Base-by-base conservation (phyloP, 345 rosid genomes). In the Mangifera indica region DNA sequence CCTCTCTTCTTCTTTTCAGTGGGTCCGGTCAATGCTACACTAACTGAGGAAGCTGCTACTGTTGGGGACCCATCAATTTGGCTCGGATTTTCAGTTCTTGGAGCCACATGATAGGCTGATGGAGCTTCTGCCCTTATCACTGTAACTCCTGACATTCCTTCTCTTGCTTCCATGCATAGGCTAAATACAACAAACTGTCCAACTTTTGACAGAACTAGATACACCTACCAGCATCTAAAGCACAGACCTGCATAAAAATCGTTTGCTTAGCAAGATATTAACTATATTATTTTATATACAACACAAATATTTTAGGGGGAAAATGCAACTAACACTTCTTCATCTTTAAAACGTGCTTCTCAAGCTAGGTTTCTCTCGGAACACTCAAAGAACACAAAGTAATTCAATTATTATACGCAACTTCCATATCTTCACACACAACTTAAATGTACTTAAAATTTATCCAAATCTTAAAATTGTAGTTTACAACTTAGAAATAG, bases 101-200 rank as follows among this genome's bases (percentile, higher is more conserved):
- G 86, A 15, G 90, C 88, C 76, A 88, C 79, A 71, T 88, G 90
- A 72, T 84, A 88, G 17, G 82, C 72, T 44, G 91, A 85, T 49
- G 91, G 96, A 81, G 89, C 87, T 81, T 88, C 93, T 45, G 93
- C 86, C 79, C 96, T 91, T 60, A 87, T 87, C 76, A 85, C 87
- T 20, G 93, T 88, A 72, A 87, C 88, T 37, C 90, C 93, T 13
- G 91, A 77, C 45, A 85, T 74, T 15, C 84, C 89, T 51, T 87
- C 91, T 76, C 86, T 80, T 66, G 84, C 71, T 74, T 85, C 91
- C 93, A 90, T 90, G 71, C 82, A 81, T 48, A 67, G 58, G 72
- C 14, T 21, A 52, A 70, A 10, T 58, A 59, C 7, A 15, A 29
- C 67, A 44, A 76, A 59, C 22, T 60, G 54, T 20, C 54, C 76